These are phyloP conservation scores for Fonsecaea monophora DNA, from an alignment of 2,329 filamentous ascomycete species.

Conservation along the genomic window DNA sequence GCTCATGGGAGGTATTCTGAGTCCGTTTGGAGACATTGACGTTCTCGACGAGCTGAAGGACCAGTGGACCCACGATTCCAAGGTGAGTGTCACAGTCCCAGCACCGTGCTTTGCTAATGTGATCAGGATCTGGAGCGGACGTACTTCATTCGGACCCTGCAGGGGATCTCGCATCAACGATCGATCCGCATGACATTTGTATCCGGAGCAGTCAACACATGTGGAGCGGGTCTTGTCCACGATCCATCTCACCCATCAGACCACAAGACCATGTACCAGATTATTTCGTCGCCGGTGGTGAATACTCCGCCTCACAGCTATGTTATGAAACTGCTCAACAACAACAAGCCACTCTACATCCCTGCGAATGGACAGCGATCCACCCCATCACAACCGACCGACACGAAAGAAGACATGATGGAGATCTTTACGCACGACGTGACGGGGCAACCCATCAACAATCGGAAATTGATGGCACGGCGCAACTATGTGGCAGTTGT, in stretches of 20 bases:
- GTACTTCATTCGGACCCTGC: constrained; percentile 92
- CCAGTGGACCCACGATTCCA: constrained; percentile 97
- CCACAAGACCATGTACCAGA: constrained; percentile 99
- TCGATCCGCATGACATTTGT: constrained; percentile 96
- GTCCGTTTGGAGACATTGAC: constrained; percentile 95
- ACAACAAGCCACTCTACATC: constrained; percentile 89
- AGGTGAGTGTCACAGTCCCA: constrained; percentile 57
- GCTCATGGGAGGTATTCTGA: constrained; percentile 93
- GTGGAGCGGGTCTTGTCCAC: constrained; percentile 90
- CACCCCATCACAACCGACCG: constrained; percentile 70
- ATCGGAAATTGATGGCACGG: constrained; percentile 90
- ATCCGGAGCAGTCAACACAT: constrained; percentile 86
- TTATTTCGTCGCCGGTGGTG: constrained; percentile 91
- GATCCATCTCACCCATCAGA: constrained; percentile 89
- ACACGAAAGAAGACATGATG: constrained; percentile 99
- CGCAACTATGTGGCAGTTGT: constrained; percentile 92
- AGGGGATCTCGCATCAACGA: constrained; percentile 94
- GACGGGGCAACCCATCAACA: constrained; percentile 78
- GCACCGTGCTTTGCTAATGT: constrained; percentile 12
- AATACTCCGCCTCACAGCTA: constrained; percentile 85
- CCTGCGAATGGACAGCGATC: constrained; percentile 81
- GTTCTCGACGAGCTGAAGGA: constrained; percentile 93
- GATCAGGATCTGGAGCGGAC: constrained; percentile 85
- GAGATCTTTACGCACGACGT: constrained; percentile 97
- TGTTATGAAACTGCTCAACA: constrained; percentile 85